Percentiles rank a stretch among this genome's conserved stretches.
Conservation (phyloP, 129 eudicot species). For the Flaveria sonorensis region DNA sequence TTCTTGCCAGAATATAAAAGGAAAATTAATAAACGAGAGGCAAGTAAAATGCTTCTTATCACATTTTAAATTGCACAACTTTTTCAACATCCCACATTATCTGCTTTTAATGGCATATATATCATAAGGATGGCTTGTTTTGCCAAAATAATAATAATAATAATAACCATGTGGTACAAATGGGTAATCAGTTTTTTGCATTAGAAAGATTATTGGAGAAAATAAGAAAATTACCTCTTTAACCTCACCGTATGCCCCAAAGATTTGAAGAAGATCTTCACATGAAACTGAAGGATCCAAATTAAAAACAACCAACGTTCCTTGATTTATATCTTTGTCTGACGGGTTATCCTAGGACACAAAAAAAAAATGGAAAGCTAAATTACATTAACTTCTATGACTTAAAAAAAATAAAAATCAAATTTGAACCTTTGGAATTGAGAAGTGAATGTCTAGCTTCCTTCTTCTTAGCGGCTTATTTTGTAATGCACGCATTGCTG, state of each 20-base stretch:
- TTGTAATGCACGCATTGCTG: constrained; percentile 88
- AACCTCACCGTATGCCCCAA: constrained; percentile 92
- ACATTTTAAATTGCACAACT: neutral
- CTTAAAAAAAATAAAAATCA: neutral
- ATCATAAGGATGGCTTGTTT: neutral
- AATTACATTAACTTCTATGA: neutral
- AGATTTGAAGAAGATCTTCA: constrained; percentile 83
- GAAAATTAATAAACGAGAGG: neutral
- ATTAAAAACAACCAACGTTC: constrained; percentile 86
- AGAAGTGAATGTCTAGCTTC: constrained; percentile 90
- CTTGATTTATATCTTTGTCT: constrained; percentile 94
- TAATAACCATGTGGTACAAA: neutral
- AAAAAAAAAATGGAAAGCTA: neutral
- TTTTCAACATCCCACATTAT: constrained; percentile 12
- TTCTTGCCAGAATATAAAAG: neutral
- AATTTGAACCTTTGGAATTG: constrained; percentile 86
- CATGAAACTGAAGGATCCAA: constrained; percentile 91
- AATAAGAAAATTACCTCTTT: constrained; percentile 63
- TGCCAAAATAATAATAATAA: neutral
- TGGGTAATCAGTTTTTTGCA: neutral
- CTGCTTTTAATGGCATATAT: neutral
- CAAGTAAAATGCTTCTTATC: constrained; percentile 1
- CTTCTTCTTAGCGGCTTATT: constrained; percentile 82
- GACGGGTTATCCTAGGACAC: constrained; percentile 82
- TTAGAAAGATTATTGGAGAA: neutral